These are phyloP conservation scores for Spergularia azorica DNA, from an alignment of 179 eudicot genomes.

Conservation along the genomic window DNA sequence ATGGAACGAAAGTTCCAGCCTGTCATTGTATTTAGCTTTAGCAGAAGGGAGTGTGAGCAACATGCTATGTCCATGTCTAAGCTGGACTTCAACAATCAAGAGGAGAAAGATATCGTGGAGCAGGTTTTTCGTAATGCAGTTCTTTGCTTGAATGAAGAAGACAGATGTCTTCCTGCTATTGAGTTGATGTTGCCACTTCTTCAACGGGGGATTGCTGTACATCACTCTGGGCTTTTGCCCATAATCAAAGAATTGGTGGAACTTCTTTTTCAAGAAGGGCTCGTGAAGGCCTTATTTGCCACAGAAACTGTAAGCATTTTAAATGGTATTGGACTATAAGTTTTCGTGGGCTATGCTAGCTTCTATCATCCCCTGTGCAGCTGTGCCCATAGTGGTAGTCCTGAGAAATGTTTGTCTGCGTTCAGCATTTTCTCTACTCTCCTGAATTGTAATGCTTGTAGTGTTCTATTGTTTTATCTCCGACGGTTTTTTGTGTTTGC, in stretches of 20 bases:
- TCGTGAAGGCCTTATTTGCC: conserved; percentile 96
- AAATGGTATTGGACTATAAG: background rate
- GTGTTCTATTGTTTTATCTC: background rate
- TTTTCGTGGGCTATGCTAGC: background rate
- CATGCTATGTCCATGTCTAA: conserved; percentile 99
- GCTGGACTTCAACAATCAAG: conserved; percentile 84
- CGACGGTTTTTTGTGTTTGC: conserved; percentile 21
- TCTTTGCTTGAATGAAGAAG: conserved; percentile 90
- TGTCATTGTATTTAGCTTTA: conserved; percentile 95
- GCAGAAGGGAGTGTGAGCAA: conserved; percentile 99
- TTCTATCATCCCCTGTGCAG: background rate
- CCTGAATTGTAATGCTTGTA: background rate
- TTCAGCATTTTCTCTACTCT: background rate
- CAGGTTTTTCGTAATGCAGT: conserved; percentile 82
- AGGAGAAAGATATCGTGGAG: conserved; percentile 89
- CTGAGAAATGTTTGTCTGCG: background rate
- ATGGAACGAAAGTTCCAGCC: conserved; percentile 99
- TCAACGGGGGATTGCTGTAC: conserved; percentile 97
- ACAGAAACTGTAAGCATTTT: conserved; percentile 80
- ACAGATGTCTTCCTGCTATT: conserved; percentile 86
- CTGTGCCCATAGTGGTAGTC: background rate
- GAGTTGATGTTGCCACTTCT: conserved; percentile 96
- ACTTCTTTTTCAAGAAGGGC: conserved; percentile 98
- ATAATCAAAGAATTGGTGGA: conserved; percentile 96
- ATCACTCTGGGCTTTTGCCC: conserved; percentile 98